Base-by-base conservation (phyloP, 768 basidiomycete species). In the Calocybe cyanea region DNA sequence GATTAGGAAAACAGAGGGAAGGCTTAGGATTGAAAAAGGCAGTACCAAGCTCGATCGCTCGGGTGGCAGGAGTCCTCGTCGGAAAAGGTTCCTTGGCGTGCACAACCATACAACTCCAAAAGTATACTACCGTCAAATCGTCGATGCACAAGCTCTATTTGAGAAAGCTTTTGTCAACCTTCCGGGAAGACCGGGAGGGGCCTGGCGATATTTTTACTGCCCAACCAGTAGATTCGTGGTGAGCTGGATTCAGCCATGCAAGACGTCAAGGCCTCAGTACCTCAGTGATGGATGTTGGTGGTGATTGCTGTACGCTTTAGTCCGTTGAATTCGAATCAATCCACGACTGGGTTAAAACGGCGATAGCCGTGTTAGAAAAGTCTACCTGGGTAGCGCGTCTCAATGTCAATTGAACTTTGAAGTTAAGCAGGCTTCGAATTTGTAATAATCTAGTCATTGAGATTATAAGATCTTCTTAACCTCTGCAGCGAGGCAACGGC, bases 361-460 rank as follows among this genome's bases (percentile, higher is more conserved):
- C 35, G 32, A 38, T 36, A 51, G 35, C 30, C 43, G 15, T 33
- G 35, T 14, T 35, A 45, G 23, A 38, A 36, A 41, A 50, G 45
- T 50, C n/a, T 36, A 42, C 35, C n/a, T 36, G 31, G 34, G 44
- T 32, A 20, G 38, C 34, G 40, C 34, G 34, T 41, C 14, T 33
- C 37, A 25, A 17, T 48, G 28, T 40, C 43, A 28, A 38, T 51
- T 46, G 44, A 44, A 54, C 46, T 30, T 49, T 54, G 47, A 51
- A 49, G 34, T 47, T 44, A 49, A 46, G 18, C 23, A 11, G 23
- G 38, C 44, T 54, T 50, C 25, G 40, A 24, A 15, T 17, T 32
- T 28, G 20, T 37, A 28, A 32, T 34, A 19, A 20, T 17, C 24
- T 11, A 45, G 35, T 37, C 41, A 41, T 13, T 23, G n/a, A 19